Conservation (phyloP, 805 yeast species). For the Cyberlindnera saturnus region DNA sequence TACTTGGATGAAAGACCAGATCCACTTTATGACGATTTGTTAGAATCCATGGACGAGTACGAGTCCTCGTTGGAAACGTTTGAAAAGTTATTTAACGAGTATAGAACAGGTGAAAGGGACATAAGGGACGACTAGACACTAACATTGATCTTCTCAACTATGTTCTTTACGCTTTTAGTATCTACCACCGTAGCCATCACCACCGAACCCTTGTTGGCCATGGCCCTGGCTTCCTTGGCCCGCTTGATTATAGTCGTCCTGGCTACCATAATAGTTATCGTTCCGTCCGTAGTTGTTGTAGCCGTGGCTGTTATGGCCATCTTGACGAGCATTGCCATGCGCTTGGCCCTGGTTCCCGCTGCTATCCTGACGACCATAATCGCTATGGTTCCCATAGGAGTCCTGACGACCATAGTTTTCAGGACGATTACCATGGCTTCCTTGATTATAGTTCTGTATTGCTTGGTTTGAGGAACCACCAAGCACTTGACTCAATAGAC, state of each 20-base stretch:
- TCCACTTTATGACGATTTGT: slow-evolving; percentile 25
- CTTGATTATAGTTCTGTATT: background rate
- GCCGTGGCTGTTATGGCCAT: slow-evolving; percentile 2
- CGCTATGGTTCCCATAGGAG: too few species aligned
- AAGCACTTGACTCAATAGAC: slow-evolving; percentile 9
- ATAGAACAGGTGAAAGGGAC: slow-evolving; percentile 12
- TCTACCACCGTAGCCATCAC: slow-evolving; percentile 8
- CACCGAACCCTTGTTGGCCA: slow-evolving; percentile 4
- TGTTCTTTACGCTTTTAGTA: background rate
- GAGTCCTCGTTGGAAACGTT: slow-evolving; percentile 14
- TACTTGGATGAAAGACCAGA: slow-evolving; percentile 27
- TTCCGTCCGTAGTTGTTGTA: background rate
- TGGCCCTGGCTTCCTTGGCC: background rate
- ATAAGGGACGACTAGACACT: slow-evolving; percentile 7
- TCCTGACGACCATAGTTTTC: background rate
- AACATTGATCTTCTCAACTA: background rate
- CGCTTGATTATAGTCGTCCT: too few species aligned
- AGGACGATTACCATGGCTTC: background rate
- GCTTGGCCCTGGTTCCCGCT: background rate
- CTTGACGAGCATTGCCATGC: background rate
- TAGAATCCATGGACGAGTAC: slow-evolving; percentile 9
- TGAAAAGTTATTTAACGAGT: slow-evolving; percentile 18
- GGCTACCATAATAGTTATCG: background rate
- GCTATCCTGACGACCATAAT: background rate
- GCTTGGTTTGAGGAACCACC: slow-evolving; percentile 4